A percentile compares a stretch with the other conserved stretches of the same genome.
phyloP scores from a whole-genome alignment of 179 eudicot genomes.

The Beta macrorhiza region DNA sequence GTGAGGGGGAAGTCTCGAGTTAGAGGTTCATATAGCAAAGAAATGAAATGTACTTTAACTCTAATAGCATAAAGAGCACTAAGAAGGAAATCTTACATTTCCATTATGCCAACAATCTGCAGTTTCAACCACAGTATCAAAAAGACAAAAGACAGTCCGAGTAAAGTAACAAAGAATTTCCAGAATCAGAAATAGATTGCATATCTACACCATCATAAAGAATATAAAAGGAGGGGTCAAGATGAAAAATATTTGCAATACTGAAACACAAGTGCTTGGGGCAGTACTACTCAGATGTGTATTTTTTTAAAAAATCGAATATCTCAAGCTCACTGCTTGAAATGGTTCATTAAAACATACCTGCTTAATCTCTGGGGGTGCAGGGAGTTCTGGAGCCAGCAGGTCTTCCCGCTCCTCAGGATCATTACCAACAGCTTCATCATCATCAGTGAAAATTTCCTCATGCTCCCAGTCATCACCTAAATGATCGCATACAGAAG shows the following conservation, averaged over 20 bases:
- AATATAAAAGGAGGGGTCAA: background rate
- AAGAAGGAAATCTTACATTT: background rate
- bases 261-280: background rate
- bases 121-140: background rate
- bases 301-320: background rate
- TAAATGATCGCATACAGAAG: constrained; percentile 26
- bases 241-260: background rate
- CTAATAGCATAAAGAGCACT: background rate
- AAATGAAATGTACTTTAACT: background rate
- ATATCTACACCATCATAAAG: too few relatives aligned
- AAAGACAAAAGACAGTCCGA: background rate
- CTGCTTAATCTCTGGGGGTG: constrained; percentile 98
- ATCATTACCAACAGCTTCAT: constrained; percentile 86
- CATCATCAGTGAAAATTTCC: constrained; percentile 97
- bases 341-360: constrained; percentile 28
- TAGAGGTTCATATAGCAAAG: background rate
- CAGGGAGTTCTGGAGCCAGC: constrained; percentile 90
- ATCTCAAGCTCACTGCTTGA: background rate
- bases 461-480: constrained; percentile 99
- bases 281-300: background rate
- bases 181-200: background rate
- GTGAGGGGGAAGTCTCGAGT: background rate
- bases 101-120: background rate
- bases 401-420: constrained; percentile 90
- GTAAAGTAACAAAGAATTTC: background rate